These are phyloP conservation scores for Tripterygium wilfordii DNA, from an alignment of 177 flowering plant genomes.

Conservation along the genomic window DNA sequence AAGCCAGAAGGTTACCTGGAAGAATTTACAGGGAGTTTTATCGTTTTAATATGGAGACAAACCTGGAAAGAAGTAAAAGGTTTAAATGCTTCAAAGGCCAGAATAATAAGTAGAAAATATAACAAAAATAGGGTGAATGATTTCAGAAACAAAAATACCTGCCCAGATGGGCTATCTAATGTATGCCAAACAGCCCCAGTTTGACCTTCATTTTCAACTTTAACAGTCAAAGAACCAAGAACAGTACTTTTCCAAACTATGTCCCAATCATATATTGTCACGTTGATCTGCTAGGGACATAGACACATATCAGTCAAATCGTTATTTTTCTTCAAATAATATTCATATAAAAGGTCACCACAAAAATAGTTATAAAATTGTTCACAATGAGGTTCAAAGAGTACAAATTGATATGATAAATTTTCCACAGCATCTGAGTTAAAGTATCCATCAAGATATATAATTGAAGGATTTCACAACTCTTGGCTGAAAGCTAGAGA, in stretches of 20 bases:
- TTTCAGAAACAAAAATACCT: constrained; percentile 37
- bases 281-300: constrained; percentile 61
- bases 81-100: background rate
- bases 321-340: no score
- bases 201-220: constrained; percentile 79
- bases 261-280: constrained; percentile 98
- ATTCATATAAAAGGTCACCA: no score
- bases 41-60: constrained; percentile 78
- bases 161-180: constrained; percentile 87
- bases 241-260: constrained; percentile 95
- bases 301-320: no score
- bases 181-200: constrained; percentile 85
- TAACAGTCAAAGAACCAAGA: constrained; percentile 86
- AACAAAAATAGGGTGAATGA: background rate
- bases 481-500: no score
- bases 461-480: no score
- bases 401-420: no score
- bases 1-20: constrained; percentile 51
- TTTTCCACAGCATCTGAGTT: no score
- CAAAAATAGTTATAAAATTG: no score
- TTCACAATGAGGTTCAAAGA: no score
- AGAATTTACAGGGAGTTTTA: constrained; percentile 47
- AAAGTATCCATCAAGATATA: no score
- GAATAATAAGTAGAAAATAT: background rate
- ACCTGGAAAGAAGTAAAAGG: constrained; percentile 44